Percentiles rank a stretch among this genome's conserved stretches.
Evolutionary conservation across 257 asterid species (phyloP).

Genomic region (Ilex aquifolium): DNA sequence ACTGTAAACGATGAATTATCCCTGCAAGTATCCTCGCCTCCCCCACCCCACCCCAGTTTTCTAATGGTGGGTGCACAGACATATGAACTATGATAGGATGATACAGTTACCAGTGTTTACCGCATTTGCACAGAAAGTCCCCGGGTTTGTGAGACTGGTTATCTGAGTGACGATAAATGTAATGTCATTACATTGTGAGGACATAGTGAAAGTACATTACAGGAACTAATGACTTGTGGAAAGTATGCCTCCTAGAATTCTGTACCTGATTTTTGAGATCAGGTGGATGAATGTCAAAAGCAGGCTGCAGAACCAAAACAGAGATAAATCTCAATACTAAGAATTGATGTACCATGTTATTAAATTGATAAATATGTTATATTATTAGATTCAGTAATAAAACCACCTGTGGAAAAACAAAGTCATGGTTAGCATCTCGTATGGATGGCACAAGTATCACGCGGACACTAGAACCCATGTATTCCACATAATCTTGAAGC

Average conservation of each 20-base stretch:
- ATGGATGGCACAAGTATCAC: conserved; percentile 85
- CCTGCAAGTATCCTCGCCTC: conserved; percentile 3
- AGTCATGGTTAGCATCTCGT: conserved; percentile 95
- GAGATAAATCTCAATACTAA: conserved; percentile 5
- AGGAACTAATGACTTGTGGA: background rate
- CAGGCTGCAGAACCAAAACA: conserved; percentile 59
- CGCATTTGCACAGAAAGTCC: conserved; percentile 75
- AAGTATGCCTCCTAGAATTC: conserved; percentile 1
- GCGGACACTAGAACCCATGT: conserved; percentile 74
- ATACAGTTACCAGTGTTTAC: conserved; percentile 24
- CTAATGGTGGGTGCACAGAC: background rate
- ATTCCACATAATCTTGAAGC: conserved; percentile 95
- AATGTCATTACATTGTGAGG: conserved; percentile 1
- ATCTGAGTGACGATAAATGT: conserved; percentile 37
- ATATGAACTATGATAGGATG: conserved; percentile 1
- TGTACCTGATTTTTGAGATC: conserved; percentile 65
- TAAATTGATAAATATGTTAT: background rate
- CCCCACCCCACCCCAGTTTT: background rate
- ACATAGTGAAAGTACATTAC: too few relatives aligned
- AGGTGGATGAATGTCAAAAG: conserved; percentile 51
- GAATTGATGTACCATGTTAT: too few relatives aligned
- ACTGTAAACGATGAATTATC: conserved; percentile 12
- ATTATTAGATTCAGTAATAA: conserved; percentile 6
- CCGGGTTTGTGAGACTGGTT: conserved; percentile 78
- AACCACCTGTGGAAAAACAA: conserved; percentile 85